phyloP scores from a whole-genome alignment of 805 yeast species.

The Candida awuae region DNA sequence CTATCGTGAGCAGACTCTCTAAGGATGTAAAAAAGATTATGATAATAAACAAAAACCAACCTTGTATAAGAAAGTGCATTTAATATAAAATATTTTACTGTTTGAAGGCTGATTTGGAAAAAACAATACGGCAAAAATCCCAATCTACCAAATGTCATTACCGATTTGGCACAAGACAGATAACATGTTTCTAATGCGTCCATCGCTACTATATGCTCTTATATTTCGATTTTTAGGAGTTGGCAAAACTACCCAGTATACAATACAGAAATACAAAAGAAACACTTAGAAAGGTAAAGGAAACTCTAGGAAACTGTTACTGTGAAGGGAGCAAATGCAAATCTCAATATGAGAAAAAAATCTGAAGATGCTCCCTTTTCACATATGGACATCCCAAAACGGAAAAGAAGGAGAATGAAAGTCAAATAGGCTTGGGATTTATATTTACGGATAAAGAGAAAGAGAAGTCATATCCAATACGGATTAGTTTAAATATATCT shows the following conservation, averaged over 20 bases:
- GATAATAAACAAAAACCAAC: slow-evolving; percentile 17
- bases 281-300: background rate
- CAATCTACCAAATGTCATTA: slow-evolving; percentile 21
- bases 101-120: slow-evolving; percentile 19
- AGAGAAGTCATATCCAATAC: background rate
- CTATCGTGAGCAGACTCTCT: slow-evolving; percentile 19
- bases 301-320: too few species aligned
- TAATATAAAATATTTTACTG: slow-evolving; percentile 12
- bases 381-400: background rate
- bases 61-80: slow-evolving; percentile 15
- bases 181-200: slow-evolving; percentile 6
- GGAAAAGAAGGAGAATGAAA: background rate
- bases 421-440: too few species aligned
- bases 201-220: too few species aligned
- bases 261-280: too few species aligned
- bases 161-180: slow-evolving; percentile 1
- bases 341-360: too few species aligned
- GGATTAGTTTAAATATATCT: too few species aligned
- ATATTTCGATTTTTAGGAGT: too few species aligned
- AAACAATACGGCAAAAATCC: slow-evolving; percentile 20
- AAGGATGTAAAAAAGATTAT: slow-evolving; percentile 20
- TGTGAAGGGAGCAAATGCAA: too few species aligned
- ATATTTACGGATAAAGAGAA: too few species aligned
- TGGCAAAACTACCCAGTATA: too few species aligned
- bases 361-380: too few species aligned